A percentile compares a stretch with the other conserved stretches of the same genome.
These are phyloP conservation scores for Penicillium glabrum DNA, from an alignment of 2,329 filamentous ascomycete species.

Conservation along the genomic window DNA sequence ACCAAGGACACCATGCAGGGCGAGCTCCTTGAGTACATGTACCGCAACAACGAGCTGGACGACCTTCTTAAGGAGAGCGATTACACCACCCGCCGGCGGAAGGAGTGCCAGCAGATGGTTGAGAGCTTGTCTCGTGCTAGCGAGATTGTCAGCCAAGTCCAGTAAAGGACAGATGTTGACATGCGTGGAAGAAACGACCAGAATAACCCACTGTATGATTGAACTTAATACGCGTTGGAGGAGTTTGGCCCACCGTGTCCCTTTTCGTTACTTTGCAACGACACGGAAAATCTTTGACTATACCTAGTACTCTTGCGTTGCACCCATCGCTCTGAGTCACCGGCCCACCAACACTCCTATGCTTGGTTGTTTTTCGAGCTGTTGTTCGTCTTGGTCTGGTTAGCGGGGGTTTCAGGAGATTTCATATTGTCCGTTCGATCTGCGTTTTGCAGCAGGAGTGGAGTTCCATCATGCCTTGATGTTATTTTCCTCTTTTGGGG, in stretches of 20 bases:
- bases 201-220: constrained; percentile 18
- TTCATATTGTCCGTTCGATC: neutral
- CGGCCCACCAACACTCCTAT: neutral
- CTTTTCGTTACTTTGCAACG: constrained; percentile 17
- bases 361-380: neutral
- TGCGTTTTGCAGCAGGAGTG: neutral
- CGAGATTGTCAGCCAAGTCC: constrained; percentile 87
- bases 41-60: constrained; percentile 84
- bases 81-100: constrained; percentile 89
- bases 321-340: neutral
- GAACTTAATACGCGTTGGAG: constrained; percentile 16
- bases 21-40: constrained; percentile 96
- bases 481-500: neutral
- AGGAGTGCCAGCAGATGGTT: constrained; percentile 99
- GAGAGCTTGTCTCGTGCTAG: constrained; percentile 85
- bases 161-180: constrained; percentile 37
- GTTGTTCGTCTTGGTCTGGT: constrained; percentile 4
- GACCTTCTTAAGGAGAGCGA: constrained; percentile 97
- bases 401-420: constrained; percentile 1
- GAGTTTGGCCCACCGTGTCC: constrained; percentile 11
- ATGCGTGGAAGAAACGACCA: constrained; percentile 1
- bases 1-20: constrained; percentile 99
- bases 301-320: constrained; percentile 7
- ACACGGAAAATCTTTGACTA: constrained; percentile 15
- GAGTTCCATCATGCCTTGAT: constrained; percentile 3